Base-by-base conservation (phyloP, 306 rosid genomes). In the Trichosanthes cucumerina region DNA sequence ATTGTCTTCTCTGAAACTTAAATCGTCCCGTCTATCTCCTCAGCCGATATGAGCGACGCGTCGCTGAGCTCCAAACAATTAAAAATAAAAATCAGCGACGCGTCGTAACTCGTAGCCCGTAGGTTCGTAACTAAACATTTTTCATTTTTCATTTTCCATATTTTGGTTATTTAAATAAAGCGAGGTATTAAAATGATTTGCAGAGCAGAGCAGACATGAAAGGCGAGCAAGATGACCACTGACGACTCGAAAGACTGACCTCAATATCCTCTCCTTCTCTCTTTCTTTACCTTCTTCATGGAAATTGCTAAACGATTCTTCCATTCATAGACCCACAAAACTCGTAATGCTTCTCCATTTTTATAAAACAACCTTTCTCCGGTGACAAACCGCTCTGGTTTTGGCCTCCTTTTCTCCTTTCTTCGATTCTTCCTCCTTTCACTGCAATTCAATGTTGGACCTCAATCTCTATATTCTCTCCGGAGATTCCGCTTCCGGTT, bases 171-270 rank as follows among this genome's bases (percentile, higher is more conserved):
- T 69, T 69, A 65, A 36, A 65, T 33, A 16, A 50, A 6, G 39
- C 6, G 41, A 65, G 72, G 72, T 36, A 65, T 36, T 65, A 41
- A 39, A 69, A 69, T n/a, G 75, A 69, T 69, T 69, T 43, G 6
- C 76, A 69, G 76, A 66, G 19, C 53, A 23, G 76, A 66, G n/a
- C 36, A 21, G 73, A 9, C 24, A 66, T 66, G 76, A 69, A 21
- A 69, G 34, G 76, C 76, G 36, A 43, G 76, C 54, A 39, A 39
- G 76, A 69, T 69, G 49, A 68, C 9, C 74, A 68, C 50, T 39
- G 52, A 68, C 74, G 18, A 68, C 8, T 62, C 39, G 0, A 28
- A 58, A 1, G 3, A 62, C n/a, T 13, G 19, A 14, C 69, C 69
- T 39, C 74, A 36, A n/a, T 60, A 4, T 24, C 14, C 49, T 36